phyloP scores from a whole-genome alignment of 306 rosid species.

The Casuarina equisetifolia region DNA sequence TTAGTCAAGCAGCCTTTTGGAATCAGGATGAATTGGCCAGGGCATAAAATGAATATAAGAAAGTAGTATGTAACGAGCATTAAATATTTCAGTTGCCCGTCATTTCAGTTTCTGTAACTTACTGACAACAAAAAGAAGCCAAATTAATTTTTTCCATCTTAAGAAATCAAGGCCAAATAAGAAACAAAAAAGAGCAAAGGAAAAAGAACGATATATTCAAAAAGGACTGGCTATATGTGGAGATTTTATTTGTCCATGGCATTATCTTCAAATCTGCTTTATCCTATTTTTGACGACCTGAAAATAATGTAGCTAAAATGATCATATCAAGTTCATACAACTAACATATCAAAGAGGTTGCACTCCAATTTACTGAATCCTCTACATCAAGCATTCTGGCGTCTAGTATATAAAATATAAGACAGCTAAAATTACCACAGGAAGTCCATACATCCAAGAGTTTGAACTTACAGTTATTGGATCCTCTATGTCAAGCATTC shows the following conservation, averaged over 20 bases:
- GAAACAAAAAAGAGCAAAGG: background rate
- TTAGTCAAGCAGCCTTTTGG: background rate
- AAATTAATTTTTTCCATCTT: background rate
- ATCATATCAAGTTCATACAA: slow-evolving; percentile 3
- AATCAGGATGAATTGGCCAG: background rate
- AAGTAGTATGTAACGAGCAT: background rate
- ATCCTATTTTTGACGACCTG: background rate
- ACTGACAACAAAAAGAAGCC: background rate
- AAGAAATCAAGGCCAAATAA: background rate
- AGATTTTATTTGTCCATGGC: background rate
- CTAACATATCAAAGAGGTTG: slow-evolving; percentile 14
- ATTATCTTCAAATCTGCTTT: background rate
- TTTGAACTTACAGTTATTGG: slow-evolving; percentile 71
- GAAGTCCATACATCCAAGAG: slow-evolving; percentile 15
- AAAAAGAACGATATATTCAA: background rate
- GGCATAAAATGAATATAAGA: background rate
- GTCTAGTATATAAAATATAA: background rate
- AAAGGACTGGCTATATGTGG: background rate
- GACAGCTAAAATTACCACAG: background rate
- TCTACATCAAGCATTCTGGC: slow-evolving; percentile 84
- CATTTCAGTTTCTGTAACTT: background rate
- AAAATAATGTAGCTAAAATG: background rate
- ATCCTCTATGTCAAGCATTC: slow-evolving; percentile 88
- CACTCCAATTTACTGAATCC: slow-evolving; percentile 82
- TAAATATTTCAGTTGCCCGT: background rate